Percentiles rank a stretch among this genome's conserved stretches.
These are phyloP conservation scores for Spiromastix sp. DNA, from an alignment of 2,329 filamentous ascomycete species.

Conservation along the genomic window DNA sequence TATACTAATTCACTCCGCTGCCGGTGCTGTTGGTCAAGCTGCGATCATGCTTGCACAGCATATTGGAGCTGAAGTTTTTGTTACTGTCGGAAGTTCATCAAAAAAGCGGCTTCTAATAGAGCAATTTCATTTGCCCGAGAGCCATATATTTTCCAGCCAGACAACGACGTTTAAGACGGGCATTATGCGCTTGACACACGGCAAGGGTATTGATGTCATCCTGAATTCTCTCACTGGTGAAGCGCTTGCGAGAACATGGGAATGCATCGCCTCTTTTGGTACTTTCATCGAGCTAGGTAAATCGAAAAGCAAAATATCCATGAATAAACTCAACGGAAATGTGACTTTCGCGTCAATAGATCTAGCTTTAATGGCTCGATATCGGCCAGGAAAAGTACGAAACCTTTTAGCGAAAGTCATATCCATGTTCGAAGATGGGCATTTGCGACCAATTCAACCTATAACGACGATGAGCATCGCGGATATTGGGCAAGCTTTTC, in stretches of 20 bases:
- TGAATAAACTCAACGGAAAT: slow-evolving; percentile 12
- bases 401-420: neutral
- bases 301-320: slow-evolving; percentile 20
- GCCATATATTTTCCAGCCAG: slow-evolving; percentile 10
- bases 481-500: neutral
- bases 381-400: neutral
- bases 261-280: slow-evolving; percentile 11
- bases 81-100: slow-evolving; percentile 11
- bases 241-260: slow-evolving; percentile 5
- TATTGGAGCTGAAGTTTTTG: slow-evolving; percentile 14
- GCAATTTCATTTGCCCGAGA: slow-evolving; percentile 4
- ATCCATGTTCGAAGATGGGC: neutral
- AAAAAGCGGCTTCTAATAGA: slow-evolving; percentile 12
- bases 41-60: slow-evolving; percentile 12
- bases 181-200: slow-evolving; percentile 8
- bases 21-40: slow-evolving; percentile 15
- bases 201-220: slow-evolving; percentile 10
- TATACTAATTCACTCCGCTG: slow-evolving; percentile 15
- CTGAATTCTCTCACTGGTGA: slow-evolving; percentile 12
- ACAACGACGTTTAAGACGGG: slow-evolving; percentile 7
- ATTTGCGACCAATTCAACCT: neutral
- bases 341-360: slow-evolving; percentile 10
- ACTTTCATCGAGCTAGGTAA: slow-evolving; percentile 12
- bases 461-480: neutral
- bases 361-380: slow-evolving; percentile 2